phyloP scores from a whole-genome alignment of 2,329 filamentous ascomycete genomes.

The Leptodontidium sp. region DNA sequence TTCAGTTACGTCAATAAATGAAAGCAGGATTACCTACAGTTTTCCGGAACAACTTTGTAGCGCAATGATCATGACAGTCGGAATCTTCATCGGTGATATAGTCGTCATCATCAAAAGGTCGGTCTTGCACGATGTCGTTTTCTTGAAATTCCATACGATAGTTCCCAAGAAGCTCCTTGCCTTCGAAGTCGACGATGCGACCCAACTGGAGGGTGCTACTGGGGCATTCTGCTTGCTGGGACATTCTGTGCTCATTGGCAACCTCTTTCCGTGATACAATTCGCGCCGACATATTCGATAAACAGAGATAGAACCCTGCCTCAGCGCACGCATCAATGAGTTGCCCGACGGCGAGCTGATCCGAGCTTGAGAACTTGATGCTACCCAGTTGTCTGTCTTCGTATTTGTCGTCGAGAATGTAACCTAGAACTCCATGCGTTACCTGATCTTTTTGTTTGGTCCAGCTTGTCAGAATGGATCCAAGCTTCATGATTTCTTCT shows the following conservation, averaged over 20 bases:
- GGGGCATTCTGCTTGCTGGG: not conserved
- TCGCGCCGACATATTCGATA: not conserved
- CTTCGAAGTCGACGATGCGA: not conserved
- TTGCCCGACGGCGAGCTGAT: not conserved
- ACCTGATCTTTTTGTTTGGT: constrained; percentile 5
- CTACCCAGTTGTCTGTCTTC: not conserved
- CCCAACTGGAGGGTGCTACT: not conserved
- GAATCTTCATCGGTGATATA: not conserved
- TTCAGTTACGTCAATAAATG: not conserved
- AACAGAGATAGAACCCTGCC: constrained; percentile 3
- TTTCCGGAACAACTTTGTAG: not conserved
- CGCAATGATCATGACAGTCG: not conserved
- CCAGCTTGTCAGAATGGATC: not conserved
- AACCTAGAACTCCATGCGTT: not conserved
- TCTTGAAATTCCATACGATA: not conserved
- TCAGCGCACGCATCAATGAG: not conserved
- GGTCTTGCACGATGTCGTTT: not conserved
- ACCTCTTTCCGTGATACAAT: not conserved
- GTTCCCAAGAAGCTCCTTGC: not conserved
- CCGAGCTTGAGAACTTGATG: not conserved
- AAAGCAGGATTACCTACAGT: not conserved
- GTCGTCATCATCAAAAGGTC: not conserved
- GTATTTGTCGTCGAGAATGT: not conserved
- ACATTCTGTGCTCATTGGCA: not conserved
- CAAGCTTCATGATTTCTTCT: not conserved